These are phyloP conservation scores for Kickxella alabastrina DNA, from an alignment of 192 early-diverging fungal genomes.

Conservation along the genomic window DNA sequence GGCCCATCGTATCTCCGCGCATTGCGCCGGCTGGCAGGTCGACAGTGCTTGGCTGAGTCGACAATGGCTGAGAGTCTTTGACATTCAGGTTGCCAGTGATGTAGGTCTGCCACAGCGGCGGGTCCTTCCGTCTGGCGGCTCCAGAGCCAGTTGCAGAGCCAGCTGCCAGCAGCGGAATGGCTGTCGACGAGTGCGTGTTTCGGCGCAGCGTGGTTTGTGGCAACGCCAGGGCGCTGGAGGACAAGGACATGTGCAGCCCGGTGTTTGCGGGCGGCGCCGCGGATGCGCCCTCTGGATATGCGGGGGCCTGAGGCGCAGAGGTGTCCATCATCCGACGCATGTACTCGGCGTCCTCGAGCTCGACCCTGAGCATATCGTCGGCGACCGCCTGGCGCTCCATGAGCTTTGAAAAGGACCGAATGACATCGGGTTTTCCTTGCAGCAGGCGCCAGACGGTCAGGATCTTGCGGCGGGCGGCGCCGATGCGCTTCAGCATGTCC, in stretches of 20 bases:
- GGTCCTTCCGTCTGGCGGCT: conserved; percentile 3
- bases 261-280: too few species aligned
- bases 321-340: conserved; percentile 5
- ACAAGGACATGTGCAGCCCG: background rate
- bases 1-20: conserved; percentile 1
- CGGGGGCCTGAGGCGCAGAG: too few species aligned
- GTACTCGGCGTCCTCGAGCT: too few species aligned
- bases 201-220: conserved; percentile 9
- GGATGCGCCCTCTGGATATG: too few species aligned
- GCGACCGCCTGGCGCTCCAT: conserved; percentile 36
- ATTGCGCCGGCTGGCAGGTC: conserved; percentile 6
- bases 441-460: conserved; percentile 66
- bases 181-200: conserved; percentile 3
- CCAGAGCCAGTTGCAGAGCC: background rate
- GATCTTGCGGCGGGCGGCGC: conserved; percentile 66
- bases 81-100: conserved; percentile 2
- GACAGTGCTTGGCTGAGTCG: conserved; percentile 19
- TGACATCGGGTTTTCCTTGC: conserved; percentile 63
- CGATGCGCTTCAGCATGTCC: conserved; percentile 74
- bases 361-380: too few species aligned
- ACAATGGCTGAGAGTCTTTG: conserved; percentile 9
- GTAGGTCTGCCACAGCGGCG: conserved; percentile 12
- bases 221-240: background rate
- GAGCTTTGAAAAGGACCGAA: conserved; percentile 65
- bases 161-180: conserved; percentile 7